Evolutionary conservation across 1,284 basidiomycete species (phyloP).

Genomic region (Lignosus rhinocerotis): DNA sequence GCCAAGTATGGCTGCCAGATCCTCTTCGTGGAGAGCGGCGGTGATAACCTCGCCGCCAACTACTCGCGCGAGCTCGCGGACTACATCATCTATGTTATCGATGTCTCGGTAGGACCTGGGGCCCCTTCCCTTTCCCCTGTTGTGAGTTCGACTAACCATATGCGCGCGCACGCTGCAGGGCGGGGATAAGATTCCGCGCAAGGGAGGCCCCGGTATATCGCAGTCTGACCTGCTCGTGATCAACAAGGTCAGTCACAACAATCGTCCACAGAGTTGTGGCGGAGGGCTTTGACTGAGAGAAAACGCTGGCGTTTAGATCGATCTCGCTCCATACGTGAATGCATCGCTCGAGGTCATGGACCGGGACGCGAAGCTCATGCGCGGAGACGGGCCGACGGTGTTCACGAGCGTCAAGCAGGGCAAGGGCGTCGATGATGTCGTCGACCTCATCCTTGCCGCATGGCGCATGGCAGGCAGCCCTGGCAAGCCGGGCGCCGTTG

Average conservation of each 20-base stretch:
- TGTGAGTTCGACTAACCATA: not conserved
- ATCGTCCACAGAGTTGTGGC: too few species aligned
- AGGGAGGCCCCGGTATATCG: constrained; percentile 96
- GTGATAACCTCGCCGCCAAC: constrained; percentile 95
- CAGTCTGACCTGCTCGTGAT: constrained; percentile 94
- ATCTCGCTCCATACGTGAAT: constrained; percentile 90
- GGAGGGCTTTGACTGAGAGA: not conserved
- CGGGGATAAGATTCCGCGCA: constrained; percentile 97
- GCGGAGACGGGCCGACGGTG: constrained; percentile 91
- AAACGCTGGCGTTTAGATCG: constrained; percentile 55
- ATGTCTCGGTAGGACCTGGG: constrained; percentile 58
- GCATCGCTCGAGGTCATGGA: constrained; percentile 96
- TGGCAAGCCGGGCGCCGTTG: constrained; percentile 56
- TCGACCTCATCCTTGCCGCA: constrained; percentile 82
- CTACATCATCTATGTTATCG: constrained; percentile 95
- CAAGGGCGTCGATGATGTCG: constrained; percentile 82
- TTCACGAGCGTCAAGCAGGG: constrained; percentile 87
- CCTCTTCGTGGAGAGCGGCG: constrained; percentile 93
- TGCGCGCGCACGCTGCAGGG: constrained; percentile 47
- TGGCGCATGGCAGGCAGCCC: constrained; percentile 81
- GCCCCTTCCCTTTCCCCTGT: not conserved
- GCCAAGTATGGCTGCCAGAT: constrained; percentile 84
- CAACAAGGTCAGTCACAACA: constrained; percentile 73
- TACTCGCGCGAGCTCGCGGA: constrained; percentile 96
- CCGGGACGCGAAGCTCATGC: constrained; percentile 90